Base-by-base conservation (phyloP, 2,329 filamentous ascomycete species). In the Aspergillus viridinutans region DNA sequence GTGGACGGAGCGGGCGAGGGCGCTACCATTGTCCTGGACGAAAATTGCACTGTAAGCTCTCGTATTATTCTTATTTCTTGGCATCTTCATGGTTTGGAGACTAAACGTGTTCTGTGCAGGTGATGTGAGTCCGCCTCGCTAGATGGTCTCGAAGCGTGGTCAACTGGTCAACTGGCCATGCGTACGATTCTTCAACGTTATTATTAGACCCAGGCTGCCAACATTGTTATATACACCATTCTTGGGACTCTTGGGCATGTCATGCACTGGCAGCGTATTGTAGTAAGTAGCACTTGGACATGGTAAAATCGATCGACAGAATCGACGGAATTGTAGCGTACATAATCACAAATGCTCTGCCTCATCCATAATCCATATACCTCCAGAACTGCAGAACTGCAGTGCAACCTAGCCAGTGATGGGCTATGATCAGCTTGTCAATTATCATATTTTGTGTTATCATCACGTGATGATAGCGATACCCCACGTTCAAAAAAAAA, bases 21-120 rank as follows among this genome's bases (percentile, higher is more conserved):
- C 3, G 64, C 65, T 2, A 68, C 71, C 4, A 66, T 77, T 58
- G 64, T 78, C 23, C 61, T 78, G 29, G 74, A 78, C 62, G 76
- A 79, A 55, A 78, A 78, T 62, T 80, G 77, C 64, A 61, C 57
- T 61, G 77, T 79, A 69, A 65, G 73, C 70, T 23, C 48, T 9
- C 51, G 38, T 4, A 5, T 25, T 25, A 25, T 25, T 25, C 12
- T 23, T 21, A 12, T 12, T 26, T 53, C 8, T 47, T n/a, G 10
- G 20, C 42, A 17, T 17, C 6, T 49, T 6, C 49, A 25, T 45
- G 12, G 40, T 4, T 32, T n/a, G 20, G 4, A 35, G 7, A 49
- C 64, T 45, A 3, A 43, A 52, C 5, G 8, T n/a, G 32, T 1
- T 42, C 3, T 35, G 14, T 48, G n/a, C 57, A 72, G 70, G 64